Percentiles rank a stretch among this genome's conserved stretches.
These are phyloP conservation scores for Salmacisia buchloeana DNA, from an alignment of 1,284 basidiomycete species.

Conservation along the genomic window DNA sequence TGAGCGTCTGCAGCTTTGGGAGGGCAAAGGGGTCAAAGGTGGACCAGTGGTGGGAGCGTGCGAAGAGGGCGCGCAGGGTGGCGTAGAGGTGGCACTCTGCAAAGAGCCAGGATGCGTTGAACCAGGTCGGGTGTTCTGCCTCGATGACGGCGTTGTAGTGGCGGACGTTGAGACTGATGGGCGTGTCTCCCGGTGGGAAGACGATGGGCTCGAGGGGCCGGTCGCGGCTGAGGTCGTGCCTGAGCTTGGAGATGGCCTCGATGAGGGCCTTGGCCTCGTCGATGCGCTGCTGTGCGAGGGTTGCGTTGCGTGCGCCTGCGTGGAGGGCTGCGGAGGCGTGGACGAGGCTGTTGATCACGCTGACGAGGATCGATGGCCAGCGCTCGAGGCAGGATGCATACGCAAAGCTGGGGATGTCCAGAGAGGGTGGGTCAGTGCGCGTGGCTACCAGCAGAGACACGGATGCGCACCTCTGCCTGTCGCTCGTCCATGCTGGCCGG, in stretches of 20 bases:
- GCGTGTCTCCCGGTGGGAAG: conserved; percentile 17
- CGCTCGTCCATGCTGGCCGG: not conserved
- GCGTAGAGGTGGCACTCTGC: conserved; percentile 83
- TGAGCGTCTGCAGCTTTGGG: conserved; percentile 78
- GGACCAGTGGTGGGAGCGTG: conserved; percentile 66
- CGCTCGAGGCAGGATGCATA: conserved; percentile 62
- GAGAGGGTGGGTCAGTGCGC: too few species aligned
- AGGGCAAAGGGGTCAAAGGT: conserved; percentile 75
- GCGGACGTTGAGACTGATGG: conserved; percentile 7
- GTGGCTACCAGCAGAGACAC: not conserved
- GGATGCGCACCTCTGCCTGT: not conserved
- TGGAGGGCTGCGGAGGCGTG: conserved; percentile 51
- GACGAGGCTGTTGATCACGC: conserved; percentile 68
- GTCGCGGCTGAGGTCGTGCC: conserved; percentile 83
- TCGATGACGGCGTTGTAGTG: conserved; percentile 31
- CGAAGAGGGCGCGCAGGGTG: conserved; percentile 70
- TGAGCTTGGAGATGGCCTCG: conserved; percentile 69
- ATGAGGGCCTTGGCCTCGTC: conserved; percentile 62
- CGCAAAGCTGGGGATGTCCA: conserved; percentile 51
- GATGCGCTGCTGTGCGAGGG: conserved; percentile 52
- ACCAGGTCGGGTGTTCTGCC: conserved; percentile 67
- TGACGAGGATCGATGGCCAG: conserved; percentile 86
- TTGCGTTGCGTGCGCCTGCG: conserved; percentile 52
- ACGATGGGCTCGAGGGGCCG: conserved; percentile 59
- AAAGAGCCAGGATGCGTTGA: conserved; percentile 75